Percentiles rank a stretch among this genome's conserved stretches.
Conservation (phyloP, 805 yeast species). For the Helenozyma rhizophorensis region DNA sequence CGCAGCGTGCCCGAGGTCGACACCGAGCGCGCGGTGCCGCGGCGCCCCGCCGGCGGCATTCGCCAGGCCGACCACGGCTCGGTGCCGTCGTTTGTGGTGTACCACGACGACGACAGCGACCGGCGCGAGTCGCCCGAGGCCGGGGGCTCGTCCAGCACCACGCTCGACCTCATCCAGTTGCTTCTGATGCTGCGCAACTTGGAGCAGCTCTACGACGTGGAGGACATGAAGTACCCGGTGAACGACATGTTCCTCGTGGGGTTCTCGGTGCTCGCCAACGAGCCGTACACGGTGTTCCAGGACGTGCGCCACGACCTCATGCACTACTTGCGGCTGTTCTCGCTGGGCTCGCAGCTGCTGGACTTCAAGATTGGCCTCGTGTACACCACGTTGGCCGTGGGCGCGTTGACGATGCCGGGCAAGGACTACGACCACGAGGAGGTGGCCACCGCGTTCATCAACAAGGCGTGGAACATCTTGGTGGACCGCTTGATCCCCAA, state of each 20-base stretch:
- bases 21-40: too few species aligned
- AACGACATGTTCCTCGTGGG: constrained; percentile 32
- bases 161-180: constrained; percentile 16
- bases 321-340: constrained; percentile 18
- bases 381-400: constrained; percentile 43
- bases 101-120: constrained; percentile 7
- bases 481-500: constrained; percentile 32
- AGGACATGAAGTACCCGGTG: constrained; percentile 9
- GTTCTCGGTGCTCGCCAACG: constrained; percentile 17
- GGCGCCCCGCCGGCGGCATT: too few species aligned
- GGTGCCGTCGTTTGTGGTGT: constrained; percentile 3
- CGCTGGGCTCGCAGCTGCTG: constrained; percentile 15
- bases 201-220: constrained; percentile 12
- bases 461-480: constrained; percentile 43
- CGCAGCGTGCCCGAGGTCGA: too few species aligned
- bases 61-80: too few species aligned
- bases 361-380: constrained; percentile 37
- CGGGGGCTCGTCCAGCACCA: not conserved
- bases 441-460: constrained; percentile 30
- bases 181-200: constrained; percentile 26
- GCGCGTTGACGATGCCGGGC: constrained; percentile 23
- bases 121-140: constrained; percentile 7
- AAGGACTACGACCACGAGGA: constrained; percentile 26
- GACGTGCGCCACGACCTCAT: constrained; percentile 19
- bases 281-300: constrained; percentile 17